Conservation (phyloP, 225 moss, liverwort and hornwort genomes). For the Straminergon stramineum region DNA sequence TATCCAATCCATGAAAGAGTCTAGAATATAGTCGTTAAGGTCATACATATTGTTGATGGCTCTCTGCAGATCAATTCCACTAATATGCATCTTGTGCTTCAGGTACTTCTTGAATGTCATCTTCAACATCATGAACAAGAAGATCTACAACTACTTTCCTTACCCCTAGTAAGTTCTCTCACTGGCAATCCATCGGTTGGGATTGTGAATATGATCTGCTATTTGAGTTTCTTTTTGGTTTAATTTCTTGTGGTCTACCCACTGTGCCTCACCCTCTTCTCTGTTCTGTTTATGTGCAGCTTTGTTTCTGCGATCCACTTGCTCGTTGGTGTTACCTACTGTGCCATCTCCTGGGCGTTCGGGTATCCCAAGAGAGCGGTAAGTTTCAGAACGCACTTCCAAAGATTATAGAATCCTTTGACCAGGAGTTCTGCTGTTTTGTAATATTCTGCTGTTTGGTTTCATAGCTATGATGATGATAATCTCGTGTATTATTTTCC, state of each 20-base stretch:
- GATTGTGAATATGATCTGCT: background rate
- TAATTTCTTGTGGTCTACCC: background rate
- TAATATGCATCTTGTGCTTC: background rate
- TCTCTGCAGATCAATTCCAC: background rate
- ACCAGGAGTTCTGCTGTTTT: background rate
- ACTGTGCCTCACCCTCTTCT: background rate
- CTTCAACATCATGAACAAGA: slow-evolving; percentile 99
- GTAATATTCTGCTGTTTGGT: background rate
- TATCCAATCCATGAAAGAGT: background rate
- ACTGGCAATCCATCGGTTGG: background rate
- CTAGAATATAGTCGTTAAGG: background rate
- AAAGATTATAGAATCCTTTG: background rate
- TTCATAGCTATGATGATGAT: background rate
- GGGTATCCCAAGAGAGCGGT: slow-evolving; percentile 87
- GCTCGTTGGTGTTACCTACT: slow-evolving; percentile 73
- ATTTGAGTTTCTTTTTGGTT: background rate
- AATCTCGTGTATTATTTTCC: background rate
- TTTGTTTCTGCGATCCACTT: slow-evolving; percentile 91
- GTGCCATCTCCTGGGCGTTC: slow-evolving; percentile 51
- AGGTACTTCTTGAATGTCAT: slow-evolving; percentile 99
- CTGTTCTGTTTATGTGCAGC: slow-evolving; percentile 12
- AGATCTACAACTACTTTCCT: slow-evolving; percentile 98
- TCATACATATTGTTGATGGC: background rate
- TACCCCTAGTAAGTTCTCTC: slow-evolving; percentile 66
- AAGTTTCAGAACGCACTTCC: background rate